These are phyloP conservation scores for Batkoa obscura DNA, from an alignment of 371 early-diverging fungal genomes.

Conservation along the genomic window DNA sequence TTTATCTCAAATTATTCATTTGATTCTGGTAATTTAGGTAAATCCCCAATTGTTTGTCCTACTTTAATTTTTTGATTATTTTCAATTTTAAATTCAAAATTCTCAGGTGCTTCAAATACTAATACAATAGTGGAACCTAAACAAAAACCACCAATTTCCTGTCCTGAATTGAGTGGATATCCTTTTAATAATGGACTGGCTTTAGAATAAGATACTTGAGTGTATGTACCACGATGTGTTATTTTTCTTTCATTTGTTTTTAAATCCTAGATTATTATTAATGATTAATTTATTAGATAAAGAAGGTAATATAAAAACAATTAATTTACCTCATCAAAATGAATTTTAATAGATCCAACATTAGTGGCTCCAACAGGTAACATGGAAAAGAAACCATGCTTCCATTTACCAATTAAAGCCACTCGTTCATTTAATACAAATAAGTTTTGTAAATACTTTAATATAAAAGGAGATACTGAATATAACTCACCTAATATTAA, in stretches of 20 bases:
- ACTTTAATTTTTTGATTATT: constrained; percentile 57
- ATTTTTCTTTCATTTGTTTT: constrained; percentile 44
- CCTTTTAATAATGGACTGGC: constrained; percentile 41
- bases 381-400: constrained; percentile 85
- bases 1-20: too few species aligned
- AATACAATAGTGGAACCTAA: constrained; percentile 91
- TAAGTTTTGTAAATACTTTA: constrained; percentile 54
- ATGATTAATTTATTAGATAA: too few species aligned
- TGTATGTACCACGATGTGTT: constrained; percentile 47
- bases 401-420: constrained; percentile 77
- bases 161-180: constrained; percentile 46
- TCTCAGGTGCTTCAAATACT: constrained; percentile 82
- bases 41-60: constrained; percentile 55
- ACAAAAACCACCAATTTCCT: constrained; percentile 88
- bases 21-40: too few species aligned
- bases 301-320: constrained; percentile 8
- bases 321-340: constrained; percentile 55
- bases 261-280: constrained; percentile 32
- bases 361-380: constrained; percentile 95
- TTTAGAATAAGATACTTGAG: constrained; percentile 47
- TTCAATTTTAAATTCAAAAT: constrained; percentile 53
- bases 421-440: constrained; percentile 95
- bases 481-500: constrained; percentile 63
- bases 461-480: constrained; percentile 82
- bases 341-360: constrained; percentile 83